These are phyloP conservation scores for Tricholoma hemisulphureum DNA, from an alignment of 768 basidiomycete genomes.

Conservation along the genomic window DNA sequence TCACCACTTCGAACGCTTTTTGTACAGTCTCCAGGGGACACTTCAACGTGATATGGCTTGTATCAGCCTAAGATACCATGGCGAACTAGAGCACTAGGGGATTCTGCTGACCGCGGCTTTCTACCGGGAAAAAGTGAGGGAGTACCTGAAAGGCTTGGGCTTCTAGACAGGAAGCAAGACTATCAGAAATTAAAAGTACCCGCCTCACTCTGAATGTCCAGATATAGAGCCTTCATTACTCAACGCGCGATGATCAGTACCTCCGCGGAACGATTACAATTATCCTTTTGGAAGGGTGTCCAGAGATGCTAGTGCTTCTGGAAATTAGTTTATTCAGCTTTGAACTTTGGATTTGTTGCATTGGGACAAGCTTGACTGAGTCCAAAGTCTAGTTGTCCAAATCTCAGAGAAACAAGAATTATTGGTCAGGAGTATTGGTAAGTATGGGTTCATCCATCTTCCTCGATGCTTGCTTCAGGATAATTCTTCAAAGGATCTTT, in stretches of 20 bases:
- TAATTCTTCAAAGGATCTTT: constrained; percentile 84
- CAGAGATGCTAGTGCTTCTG: too few species aligned
- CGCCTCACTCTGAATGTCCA: background rate
- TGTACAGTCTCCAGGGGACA: background rate
- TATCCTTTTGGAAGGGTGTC: background rate
- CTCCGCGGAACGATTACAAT: background rate
- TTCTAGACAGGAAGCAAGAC: constrained; percentile 1
- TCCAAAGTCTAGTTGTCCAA: too few species aligned
- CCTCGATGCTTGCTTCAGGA: constrained; percentile 16
- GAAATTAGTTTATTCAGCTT: background rate
- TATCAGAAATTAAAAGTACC: background rate
- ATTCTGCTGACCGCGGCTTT: constrained; percentile 1
- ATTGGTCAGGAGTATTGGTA: background rate
- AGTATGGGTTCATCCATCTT: constrained; percentile 9
- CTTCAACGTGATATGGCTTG: background rate
- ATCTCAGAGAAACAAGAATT: background rate
- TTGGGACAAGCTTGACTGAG: background rate
- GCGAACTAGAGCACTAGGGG: background rate
- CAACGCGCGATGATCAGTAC: background rate
- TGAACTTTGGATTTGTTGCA: too few species aligned
- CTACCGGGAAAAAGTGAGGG: background rate
- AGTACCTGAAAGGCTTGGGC: background rate
- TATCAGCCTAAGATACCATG: background rate
- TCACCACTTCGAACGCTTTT: background rate
- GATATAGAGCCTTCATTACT: background rate